These are phyloP conservation scores for Notholithocarpus densiflorus DNA, from an alignment of 306 rosid genomes.

Conservation along the genomic window DNA sequence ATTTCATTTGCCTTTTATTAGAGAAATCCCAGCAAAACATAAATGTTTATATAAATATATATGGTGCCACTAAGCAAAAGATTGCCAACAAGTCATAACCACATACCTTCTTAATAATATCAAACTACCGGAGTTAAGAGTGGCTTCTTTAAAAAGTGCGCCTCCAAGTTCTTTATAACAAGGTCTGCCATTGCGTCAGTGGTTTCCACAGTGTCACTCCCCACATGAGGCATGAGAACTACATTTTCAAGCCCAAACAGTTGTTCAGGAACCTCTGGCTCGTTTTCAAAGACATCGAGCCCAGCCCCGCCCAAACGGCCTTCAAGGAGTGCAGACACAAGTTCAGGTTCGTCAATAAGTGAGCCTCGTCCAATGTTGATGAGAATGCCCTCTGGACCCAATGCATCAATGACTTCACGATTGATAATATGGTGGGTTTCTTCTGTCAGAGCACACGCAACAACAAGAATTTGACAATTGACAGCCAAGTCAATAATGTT, in stretches of 20 bases:
- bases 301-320: conserved; percentile 72
- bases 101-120: not conserved
- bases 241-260: conserved; percentile 54
- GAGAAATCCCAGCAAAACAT: too few relatives aligned
- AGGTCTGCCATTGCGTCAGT: conserved; percentile 62
- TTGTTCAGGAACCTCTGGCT: conserved; percentile 53
- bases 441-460: conserved; percentile 51
- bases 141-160: conserved; percentile 47
- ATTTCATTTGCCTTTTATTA: too few relatives aligned
- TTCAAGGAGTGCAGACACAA: conserved; percentile 54
- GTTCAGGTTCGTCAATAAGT: conserved; percentile 45
- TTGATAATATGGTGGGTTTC: conserved; percentile 60
- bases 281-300: conserved; percentile 68
- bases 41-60: too few relatives aligned
- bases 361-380: conserved; percentile 65
- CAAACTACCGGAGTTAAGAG: conserved; percentile 49
- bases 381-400: conserved; percentile 65
- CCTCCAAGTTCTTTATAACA: conserved; percentile 60
- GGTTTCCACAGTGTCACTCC: conserved; percentile 59
- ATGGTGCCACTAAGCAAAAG: too few relatives aligned
- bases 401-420: conserved; percentile 51
- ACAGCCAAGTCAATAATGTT: conserved; percentile 47
- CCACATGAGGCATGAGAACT: conserved; percentile 65
- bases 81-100: not conserved
- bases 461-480: conserved; percentile 46